Evolutionary conservation across 306 rosid species (phyloP).

Genomic region (Parietaria judaica): DNA sequence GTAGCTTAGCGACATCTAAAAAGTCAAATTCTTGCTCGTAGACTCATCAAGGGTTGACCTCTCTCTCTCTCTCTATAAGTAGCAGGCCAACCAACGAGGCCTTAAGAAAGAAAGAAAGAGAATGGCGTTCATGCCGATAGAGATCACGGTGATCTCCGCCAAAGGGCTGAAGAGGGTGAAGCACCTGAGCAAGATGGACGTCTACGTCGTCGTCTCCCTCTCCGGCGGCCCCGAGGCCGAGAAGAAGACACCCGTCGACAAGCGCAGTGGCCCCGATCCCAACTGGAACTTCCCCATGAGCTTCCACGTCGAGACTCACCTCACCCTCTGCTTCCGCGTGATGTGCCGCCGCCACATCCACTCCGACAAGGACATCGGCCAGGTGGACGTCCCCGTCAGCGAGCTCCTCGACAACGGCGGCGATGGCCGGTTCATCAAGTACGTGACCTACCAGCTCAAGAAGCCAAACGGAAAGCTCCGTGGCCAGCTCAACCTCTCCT

Average conservation of each 20-base stretch:
- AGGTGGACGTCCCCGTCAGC: slow-evolving; percentile 17
- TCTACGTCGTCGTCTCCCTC: slow-evolving; percentile 27
- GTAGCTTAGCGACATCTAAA: no score
- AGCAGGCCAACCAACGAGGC: no score
- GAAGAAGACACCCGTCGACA: slow-evolving; percentile 23
- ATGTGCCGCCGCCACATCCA: slow-evolving; percentile 7
- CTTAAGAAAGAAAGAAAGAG: no score
- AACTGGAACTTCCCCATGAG: slow-evolving; percentile 19
- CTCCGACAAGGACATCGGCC: slow-evolving; percentile 22
- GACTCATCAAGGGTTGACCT: no score
- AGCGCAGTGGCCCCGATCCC: slow-evolving; percentile 15
- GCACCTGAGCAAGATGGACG: slow-evolving; percentile 24
- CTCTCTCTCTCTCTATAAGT: no score
- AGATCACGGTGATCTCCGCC: slow-evolving; percentile 21
- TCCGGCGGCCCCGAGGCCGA: slow-evolving; percentile 13
- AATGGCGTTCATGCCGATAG: slow-evolving; percentile 9
- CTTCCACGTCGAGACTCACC: slow-evolving; percentile 17
- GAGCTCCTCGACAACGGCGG: slow-evolving; percentile 17
- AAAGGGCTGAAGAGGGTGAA: slow-evolving; percentile 19
- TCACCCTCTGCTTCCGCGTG: slow-evolving; percentile 8
- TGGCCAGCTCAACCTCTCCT: slow-evolving; percentile 8
- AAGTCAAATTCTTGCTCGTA: no score
- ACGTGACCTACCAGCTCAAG: slow-evolving; percentile 10
- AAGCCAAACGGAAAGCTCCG: slow-evolving; percentile 10
- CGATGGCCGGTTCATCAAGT: slow-evolving; percentile 12